Evolutionary conservation across 139 green algal genomes (phyloP).

Genomic region (Tetratostichococcus sp.): DNA sequence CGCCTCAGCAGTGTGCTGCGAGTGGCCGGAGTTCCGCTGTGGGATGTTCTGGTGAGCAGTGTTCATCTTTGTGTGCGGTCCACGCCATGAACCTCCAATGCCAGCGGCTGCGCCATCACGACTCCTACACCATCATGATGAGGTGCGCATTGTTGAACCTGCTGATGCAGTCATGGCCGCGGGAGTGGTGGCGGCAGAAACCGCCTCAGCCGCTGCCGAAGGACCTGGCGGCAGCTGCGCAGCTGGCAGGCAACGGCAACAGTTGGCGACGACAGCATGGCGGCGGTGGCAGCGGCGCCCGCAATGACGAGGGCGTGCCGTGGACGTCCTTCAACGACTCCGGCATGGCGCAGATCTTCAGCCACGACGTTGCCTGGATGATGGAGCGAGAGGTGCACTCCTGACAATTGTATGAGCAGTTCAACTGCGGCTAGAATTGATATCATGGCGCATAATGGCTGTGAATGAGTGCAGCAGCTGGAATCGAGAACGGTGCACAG

Average conservation of each 20-base stretch:
- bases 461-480: too few relatives aligned
- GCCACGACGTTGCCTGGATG: constrained; percentile 14
- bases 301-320: neutral
- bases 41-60: neutral
- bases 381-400: constrained; percentile 7
- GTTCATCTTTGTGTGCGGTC: too few relatives aligned
- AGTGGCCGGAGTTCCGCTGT: neutral
- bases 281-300: neutral
- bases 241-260: neutral
- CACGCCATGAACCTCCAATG: too few relatives aligned
- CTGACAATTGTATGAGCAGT: neutral
- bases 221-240: neutral
- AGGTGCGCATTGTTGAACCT: too few relatives aligned
- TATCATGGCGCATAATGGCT: too few relatives aligned
- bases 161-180: too few relatives aligned
- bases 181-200: neutral
- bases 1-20: neutral
- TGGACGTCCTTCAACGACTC: constrained; percentile 15
- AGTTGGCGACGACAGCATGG: neutral
- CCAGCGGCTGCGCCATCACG: too few relatives aligned
- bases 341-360: constrained; percentile 7
- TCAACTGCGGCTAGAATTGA: too few relatives aligned
- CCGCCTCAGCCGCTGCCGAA: neutral
- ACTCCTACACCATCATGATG: too few relatives aligned
- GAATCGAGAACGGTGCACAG: too few relatives aligned